These are phyloP conservation scores for Tricladium varicosporioides DNA, from an alignment of 2,329 filamentous ascomycete genomes.

Conservation along the genomic window DNA sequence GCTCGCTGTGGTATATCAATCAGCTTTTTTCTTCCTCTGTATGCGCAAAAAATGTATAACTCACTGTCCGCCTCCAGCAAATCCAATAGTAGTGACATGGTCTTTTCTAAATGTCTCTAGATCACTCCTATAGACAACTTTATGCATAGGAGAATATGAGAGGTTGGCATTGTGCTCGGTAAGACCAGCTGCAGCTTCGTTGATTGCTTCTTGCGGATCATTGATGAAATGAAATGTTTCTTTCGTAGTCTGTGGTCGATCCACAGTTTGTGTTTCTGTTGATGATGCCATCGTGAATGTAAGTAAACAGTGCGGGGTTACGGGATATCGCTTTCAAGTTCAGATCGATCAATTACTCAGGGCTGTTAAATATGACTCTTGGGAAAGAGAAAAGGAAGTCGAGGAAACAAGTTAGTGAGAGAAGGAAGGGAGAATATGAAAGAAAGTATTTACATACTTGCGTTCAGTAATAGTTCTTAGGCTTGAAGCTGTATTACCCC, in stretches of 20 bases:
- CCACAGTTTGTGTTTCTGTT: conserved; percentile 18
- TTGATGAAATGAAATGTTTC: conserved; percentile 31
- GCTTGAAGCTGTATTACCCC: not conserved
- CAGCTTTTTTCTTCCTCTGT: not conserved
- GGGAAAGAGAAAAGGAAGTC: no score
- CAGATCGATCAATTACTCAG: no score
- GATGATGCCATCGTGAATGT: conserved; percentile 9
- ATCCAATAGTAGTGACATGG: conserved; percentile 31
- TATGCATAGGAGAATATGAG: conserved; percentile 24
- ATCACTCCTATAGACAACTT: conserved; percentile 28
- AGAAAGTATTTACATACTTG: not conserved
- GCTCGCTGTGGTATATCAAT: conserved; percentile 21
- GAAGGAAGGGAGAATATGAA: not conserved
- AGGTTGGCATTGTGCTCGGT: conserved; percentile 26
- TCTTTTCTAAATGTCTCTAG: conserved; percentile 24
- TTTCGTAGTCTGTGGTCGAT: conserved; percentile 9
- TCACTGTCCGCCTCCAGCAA: conserved; percentile 31
- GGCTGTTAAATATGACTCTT: no score
- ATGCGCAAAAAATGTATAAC: conserved; percentile 1
- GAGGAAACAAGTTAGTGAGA: no score
- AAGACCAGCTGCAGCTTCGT: conserved; percentile 26
- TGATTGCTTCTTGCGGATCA: conserved; percentile 25
- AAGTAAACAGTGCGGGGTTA: conserved; percentile 13
- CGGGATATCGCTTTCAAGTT: conserved; percentile 5
- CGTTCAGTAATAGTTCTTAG: not conserved